A percentile compares a stretch with the other conserved stretches of the same genome.
phyloP scores from a whole-genome alignment of 352 stramenopile species.

The Nothophytophthora sp. region DNA sequence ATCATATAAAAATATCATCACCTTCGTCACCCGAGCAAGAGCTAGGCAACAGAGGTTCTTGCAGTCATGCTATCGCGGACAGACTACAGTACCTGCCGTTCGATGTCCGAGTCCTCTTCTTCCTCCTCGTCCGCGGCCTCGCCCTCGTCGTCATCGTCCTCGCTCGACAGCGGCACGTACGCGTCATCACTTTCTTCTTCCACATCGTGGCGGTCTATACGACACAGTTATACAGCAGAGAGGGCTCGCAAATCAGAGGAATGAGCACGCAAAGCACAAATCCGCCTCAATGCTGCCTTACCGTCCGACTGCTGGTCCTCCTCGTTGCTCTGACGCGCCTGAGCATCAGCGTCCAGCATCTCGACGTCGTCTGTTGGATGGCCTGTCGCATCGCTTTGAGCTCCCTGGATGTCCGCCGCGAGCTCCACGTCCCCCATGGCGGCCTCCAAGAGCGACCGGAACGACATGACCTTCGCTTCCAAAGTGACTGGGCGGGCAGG shows the following conservation, averaged over 20 bases:
- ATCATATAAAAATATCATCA: not conserved
- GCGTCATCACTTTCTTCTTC: constrained; percentile 51
- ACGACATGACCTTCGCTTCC: constrained; percentile 53
- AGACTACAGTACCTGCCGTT: constrained; percentile 43
- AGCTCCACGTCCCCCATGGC: constrained; percentile 66
- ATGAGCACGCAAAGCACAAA: too few relatives aligned
- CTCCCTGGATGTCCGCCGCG: constrained; percentile 49
- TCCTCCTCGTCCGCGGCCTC: constrained; percentile 47
- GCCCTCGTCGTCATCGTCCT: constrained; percentile 58
- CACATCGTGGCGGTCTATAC: constrained; percentile 3
- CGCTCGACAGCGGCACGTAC: constrained; percentile 63
- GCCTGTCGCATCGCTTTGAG: not conserved
- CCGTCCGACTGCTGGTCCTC: constrained; percentile 17
- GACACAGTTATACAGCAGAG: not conserved
- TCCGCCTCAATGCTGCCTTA: not conserved
- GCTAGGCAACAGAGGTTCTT: not conserved
- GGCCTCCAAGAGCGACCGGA: constrained; percentile 81
- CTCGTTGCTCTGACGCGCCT: constrained; percentile 29
- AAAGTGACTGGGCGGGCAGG: constrained; percentile 14
- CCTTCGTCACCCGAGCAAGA: too few relatives aligned
- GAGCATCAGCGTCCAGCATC: constrained; percentile 14
- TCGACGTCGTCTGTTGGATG: constrained; percentile 10
- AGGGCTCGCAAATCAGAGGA: too few relatives aligned
- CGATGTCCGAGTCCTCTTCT: constrained; percentile 86
- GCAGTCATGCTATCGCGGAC: not conserved